Evolutionary conservation across 1,284 basidiomycete genomes (phyloP), one percentile per base, ranked within the genome.

Genomic region (Leccinum insigne): DNA sequence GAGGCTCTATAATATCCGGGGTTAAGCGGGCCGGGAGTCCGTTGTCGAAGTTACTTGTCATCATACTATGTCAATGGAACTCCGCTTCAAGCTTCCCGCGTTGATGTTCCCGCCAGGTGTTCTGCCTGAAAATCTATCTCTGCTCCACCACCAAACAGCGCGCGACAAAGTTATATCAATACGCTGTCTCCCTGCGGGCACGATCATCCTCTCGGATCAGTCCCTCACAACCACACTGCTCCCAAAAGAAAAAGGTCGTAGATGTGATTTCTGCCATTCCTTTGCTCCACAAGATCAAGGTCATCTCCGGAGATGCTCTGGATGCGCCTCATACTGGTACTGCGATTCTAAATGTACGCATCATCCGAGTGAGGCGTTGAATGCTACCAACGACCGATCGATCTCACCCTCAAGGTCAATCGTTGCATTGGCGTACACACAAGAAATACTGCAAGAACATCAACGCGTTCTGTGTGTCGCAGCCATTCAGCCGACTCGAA

Each of bases 241-340:
- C 5, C 80, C 80, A 2, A 71, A 74, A 6, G 83, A 87, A 73
- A 91, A 91, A 70, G 82, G 87, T 13, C 78, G 71, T 18, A 80
- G 90, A 66, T 93, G 91, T 69, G 90, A 93, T 73, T 73, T 77
- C 42, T 92, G 91, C 70, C 82, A 86, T 69, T 73, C 74, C 7
- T 64, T 73, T 9, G 69, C 69, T 18, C 63, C 62, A 23, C 70
- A 70, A 32, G 67, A 61, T n/a, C 67, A 61, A 2, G 71, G 68
- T 14, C 65, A 49, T 14, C 73, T 85, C 49, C 81, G 75, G 63
- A 83, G 80, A 71, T 92, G 90, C 70, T 81, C 84, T 3, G 85
- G 86, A 13, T 92, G 90, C 69, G 84, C 81, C 16, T 82, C 83
- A 0, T 91, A 89, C 73, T 92, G 85, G 83, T 93, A 93, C 71